These are phyloP conservation scores for Colletotrichum eleusines DNA, from an alignment of 2,329 filamentous ascomycete genomes.

Conservation along the genomic window DNA sequence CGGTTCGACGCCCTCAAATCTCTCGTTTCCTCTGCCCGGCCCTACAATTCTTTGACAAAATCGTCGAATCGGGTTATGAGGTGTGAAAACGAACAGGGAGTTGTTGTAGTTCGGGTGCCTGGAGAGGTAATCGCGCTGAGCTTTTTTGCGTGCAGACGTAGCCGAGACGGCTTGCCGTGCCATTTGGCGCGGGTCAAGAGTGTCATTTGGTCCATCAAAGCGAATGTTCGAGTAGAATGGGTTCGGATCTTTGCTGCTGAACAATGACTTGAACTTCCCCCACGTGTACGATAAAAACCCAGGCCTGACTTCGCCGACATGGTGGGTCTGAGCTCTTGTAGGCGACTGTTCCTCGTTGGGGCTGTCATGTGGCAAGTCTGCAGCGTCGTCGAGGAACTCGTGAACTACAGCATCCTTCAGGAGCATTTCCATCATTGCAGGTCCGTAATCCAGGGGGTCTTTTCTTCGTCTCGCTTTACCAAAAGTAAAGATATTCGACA, in stretches of 20 bases:
- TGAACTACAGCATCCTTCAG: slow-evolving; percentile 95
- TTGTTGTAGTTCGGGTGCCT: slow-evolving; percentile 94
- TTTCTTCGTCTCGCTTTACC: slow-evolving; percentile 70
- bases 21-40: slow-evolving; percentile 86
- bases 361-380: slow-evolving; percentile 57
- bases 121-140: slow-evolving; percentile 89
- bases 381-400: slow-evolving; percentile 88
- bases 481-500: slow-evolving; percentile 77
- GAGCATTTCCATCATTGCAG: slow-evolving; percentile 94
- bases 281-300: slow-evolving; percentile 72
- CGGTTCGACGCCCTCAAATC: slow-evolving; percentile 90
- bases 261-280: slow-evolving; percentile 67
- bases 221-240: slow-evolving; percentile 88
- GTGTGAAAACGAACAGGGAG: slow-evolving; percentile 87
- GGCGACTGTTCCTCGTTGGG: slow-evolving; percentile 51
- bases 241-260: slow-evolving; percentile 83
- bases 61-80: slow-evolving; percentile 81
- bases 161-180: slow-evolving; percentile 90
- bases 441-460: slow-evolving; percentile 92
- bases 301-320: slow-evolving; percentile 62
- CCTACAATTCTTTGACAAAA: slow-evolving; percentile 92
- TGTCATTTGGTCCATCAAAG: slow-evolving; percentile 80
- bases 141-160: slow-evolving; percentile 83
- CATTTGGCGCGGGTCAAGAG: slow-evolving; percentile 86
- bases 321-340: slow-evolving; percentile 47